Base-by-base conservation (phyloP, 2,329 filamentous ascomycete species). In the Parascedosporium putredinis region DNA sequence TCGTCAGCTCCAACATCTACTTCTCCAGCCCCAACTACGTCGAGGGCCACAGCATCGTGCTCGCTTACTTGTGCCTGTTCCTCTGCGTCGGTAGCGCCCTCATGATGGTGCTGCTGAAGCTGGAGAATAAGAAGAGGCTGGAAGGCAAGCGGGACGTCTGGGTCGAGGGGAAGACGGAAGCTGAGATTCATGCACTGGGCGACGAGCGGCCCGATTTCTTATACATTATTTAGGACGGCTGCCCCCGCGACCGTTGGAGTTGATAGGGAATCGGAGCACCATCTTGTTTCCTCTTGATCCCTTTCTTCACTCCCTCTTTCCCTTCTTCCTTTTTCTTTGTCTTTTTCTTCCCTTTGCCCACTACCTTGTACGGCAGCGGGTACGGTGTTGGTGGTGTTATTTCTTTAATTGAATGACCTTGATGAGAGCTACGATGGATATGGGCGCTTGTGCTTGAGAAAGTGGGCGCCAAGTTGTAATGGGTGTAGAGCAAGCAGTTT, bases 1-100 rank as follows among this genome's bases (percentile, higher is more conserved):
- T 86, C 8, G 79, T 88, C 29, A 71, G 67, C 12, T 73, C 69
- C 40, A 88, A 88, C 58, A 83, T 88, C 53, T 88, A 85, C 50
- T 53, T 63, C 45, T 55, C 58, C 5, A 20, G 40, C 1, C 63
- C 64, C 2, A 55, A 61, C 2, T 66, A 59, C 56, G 58, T 57
- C 48, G 61, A 56, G 2, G 84, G 84, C 0, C 84, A 88, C 55
- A 74, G 72, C 1, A 70, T 78, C 0, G 76, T 87, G 0, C 60
- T 88, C 29, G 80, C 67, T 0, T 88, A 86, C 60, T 67, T 86
- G 57, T 65, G 75, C 0, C 44, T 84, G 2, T 86, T 81, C 57
- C 63, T 86, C 12, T 65, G 86, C 1, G 76, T 76, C 0, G 84
- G 84, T 0, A 83, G 78, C 18, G 56, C 84, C 1, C 58, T 79